A percentile compares a stretch with the other conserved stretches of the same genome.
Conservation (phyloP, 2,329 filamentous ascomycete species). For the Beauveria brongniartii region DNA sequence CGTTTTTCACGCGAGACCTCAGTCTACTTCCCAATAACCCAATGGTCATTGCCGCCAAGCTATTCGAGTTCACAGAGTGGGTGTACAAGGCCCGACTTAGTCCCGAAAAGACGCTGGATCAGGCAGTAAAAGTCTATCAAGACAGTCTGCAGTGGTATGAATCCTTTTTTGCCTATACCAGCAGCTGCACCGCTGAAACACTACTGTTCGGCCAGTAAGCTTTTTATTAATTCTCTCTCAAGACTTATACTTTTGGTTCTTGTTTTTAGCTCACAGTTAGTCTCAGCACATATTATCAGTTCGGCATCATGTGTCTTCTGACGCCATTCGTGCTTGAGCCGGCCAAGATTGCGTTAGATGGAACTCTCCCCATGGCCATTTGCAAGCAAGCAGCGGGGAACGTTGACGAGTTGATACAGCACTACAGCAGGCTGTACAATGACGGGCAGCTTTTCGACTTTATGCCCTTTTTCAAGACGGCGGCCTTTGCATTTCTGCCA, state of each 20-base stretch:
- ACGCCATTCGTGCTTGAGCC: neutral
- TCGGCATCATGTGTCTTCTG: constrained; percentile 3
- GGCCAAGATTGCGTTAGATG: neutral
- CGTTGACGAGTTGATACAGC: neutral
- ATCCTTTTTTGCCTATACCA: constrained; percentile 2
- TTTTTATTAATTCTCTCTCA: too few species aligned
- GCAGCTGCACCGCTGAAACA: neutral
- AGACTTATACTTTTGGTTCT: too few species aligned
- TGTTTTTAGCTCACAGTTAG: neutral
- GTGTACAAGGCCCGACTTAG: neutral
- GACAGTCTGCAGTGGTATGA: constrained; percentile 1
- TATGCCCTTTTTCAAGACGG: neutral
- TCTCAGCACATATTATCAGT: neutral
- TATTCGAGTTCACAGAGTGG: constrained; percentile 6
- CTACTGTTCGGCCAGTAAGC: constrained; percentile 4
- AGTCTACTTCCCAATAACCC: neutral
- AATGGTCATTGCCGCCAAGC: neutral
- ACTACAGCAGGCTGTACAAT: neutral
- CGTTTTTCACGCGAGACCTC: neutral
- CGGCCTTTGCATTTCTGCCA: neutral
- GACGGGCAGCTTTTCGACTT: neutral
- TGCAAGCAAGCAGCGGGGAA: neutral
- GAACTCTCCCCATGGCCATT: neutral
- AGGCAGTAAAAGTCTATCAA: neutral
- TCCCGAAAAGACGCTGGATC: neutral